These are phyloP conservation scores for Wickerhamomyces alni DNA, from an alignment of 805 yeast genomes.

Conservation along the genomic window DNA sequence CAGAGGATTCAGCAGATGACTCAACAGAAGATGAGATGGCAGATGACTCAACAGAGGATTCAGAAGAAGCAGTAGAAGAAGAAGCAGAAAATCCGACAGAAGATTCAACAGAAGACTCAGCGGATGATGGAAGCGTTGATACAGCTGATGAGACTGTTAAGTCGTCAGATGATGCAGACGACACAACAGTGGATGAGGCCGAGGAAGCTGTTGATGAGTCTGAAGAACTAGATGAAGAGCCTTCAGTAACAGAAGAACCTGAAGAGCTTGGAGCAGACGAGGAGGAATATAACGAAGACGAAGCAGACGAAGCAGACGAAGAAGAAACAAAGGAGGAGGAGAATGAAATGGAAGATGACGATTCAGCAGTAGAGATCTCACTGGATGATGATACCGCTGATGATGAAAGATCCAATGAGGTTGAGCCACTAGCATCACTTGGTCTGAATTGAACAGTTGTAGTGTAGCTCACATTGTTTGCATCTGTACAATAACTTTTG, in stretches of 20 bases:
- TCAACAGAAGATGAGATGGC: neutral
- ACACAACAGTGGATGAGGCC: neutral
- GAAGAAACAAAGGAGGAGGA: too few species aligned
- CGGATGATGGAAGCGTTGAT: neutral
- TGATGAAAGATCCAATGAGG: neutral
- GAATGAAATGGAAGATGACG: neutral
- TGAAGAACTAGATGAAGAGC: neutral
- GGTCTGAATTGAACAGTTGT: constrained; percentile 1
- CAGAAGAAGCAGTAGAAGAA: neutral
- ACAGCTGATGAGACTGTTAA: neutral
- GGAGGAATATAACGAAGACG: too few species aligned
- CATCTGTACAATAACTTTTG: neutral
- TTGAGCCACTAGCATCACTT: neutral
- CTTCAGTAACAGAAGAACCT: too few species aligned
- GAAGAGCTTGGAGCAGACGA: too few species aligned
- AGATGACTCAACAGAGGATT: neutral
- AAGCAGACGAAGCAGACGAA: too few species aligned
- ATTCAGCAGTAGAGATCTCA: neutral
- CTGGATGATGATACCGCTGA: neutral
- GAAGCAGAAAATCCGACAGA: neutral
- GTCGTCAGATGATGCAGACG: neutral
- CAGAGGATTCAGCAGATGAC: neutral
- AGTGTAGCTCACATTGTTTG: neutral
- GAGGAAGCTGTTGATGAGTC: too few species aligned
- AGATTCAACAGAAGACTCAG: neutral